Evolutionary conservation across 139 green algal species (phyloP).

Genomic region (Dunaliella sp.): DNA sequence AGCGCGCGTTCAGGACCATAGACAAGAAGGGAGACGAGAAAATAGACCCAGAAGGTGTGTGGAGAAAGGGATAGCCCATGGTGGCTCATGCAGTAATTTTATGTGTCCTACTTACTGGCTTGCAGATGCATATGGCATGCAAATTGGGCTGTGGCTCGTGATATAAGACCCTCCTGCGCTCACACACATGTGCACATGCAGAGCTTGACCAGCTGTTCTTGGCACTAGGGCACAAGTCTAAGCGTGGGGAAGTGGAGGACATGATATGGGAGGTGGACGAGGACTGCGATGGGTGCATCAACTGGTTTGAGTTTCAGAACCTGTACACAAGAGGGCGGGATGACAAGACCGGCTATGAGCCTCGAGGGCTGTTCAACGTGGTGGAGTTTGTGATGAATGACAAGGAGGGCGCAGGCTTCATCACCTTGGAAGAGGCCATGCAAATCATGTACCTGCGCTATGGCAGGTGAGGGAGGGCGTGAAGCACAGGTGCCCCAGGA

Average conservation of each 20-base stretch:
- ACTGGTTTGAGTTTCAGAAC: constrained; percentile 81
- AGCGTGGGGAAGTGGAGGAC: constrained; percentile 82
- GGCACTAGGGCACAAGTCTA: constrained; percentile 68
- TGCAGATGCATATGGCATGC: too few relatives aligned
- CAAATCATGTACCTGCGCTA: constrained; percentile 92
- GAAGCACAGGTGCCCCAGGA: background rate
- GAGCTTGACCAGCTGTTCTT: constrained; percentile 77
- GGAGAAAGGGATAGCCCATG: background rate
- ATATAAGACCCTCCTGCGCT: background rate
- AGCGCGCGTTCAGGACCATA: constrained; percentile 75
- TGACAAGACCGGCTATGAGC: constrained; percentile 80
- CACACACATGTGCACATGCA: too few relatives aligned
- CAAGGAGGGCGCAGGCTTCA: constrained; percentile 66
- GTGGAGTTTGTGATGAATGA: constrained; percentile 95
- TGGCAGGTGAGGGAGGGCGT: constrained; percentile 36
- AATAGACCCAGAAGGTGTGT: constrained; percentile 66
- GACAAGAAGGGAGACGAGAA: constrained; percentile 78
- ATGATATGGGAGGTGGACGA: constrained; percentile 99
- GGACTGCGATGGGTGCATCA: constrained; percentile 80
- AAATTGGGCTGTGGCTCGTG: too few relatives aligned
- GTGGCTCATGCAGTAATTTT: background rate
- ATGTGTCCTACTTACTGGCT: background rate
- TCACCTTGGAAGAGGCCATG: constrained; percentile 68
- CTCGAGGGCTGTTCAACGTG: constrained; percentile 88
- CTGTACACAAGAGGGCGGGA: constrained; percentile 73